Evolutionary conservation across 176 grass and related monocot species (phyloP), one percentile per base, ranked within the genome.

Genomic region (Oryza nivara): DNA sequence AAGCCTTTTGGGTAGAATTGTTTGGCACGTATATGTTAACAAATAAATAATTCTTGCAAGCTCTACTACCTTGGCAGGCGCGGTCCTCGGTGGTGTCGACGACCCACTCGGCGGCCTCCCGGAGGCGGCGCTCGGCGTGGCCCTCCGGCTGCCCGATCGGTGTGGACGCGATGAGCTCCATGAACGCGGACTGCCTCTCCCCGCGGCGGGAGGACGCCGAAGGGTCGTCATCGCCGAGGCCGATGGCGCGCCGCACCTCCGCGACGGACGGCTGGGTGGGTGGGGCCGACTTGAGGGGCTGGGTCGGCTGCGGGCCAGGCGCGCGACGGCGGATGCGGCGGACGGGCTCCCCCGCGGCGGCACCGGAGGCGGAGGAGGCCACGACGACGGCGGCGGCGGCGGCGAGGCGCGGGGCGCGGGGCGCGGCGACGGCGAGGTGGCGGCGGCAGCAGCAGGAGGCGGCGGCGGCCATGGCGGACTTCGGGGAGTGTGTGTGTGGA

Each of bases 71-170:
- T 78, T 67, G 51, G 43, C 81, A 82, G 2, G 87, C 83, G 19
- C 90, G 78, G 19, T 67, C 49, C 89, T 98, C 95, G 17, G 95
- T 92, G 77, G 54, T 73, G 3, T 92, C 91, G 30, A 89, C 89
- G 45, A 98, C 78, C 88, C 89, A 95, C 89, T 95, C 91, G 45
- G 95, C 92, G 11, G 80, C 77, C 91, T 98, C 87, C 36, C 95
- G 89, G 80, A 98, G 76, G 12, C 88, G 88, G 73, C 77, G 88
- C 87, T 98, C 92, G 6, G 73, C 70, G 20, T 52, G 35, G 67
- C 92, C 82, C 87, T 95, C 95, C 9, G 82, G 75, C 90, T 89
- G 67, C 13, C 91, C 94, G 74, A 96, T 89, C 5, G 91, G 94
- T 30, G 91, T 88, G 51, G 64, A 51, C 23, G 87, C 83, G 14